Base-by-base conservation (phyloP, 2,329 filamentous ascomycete species). In the Paraphaeosphaeria minitans region DNA sequence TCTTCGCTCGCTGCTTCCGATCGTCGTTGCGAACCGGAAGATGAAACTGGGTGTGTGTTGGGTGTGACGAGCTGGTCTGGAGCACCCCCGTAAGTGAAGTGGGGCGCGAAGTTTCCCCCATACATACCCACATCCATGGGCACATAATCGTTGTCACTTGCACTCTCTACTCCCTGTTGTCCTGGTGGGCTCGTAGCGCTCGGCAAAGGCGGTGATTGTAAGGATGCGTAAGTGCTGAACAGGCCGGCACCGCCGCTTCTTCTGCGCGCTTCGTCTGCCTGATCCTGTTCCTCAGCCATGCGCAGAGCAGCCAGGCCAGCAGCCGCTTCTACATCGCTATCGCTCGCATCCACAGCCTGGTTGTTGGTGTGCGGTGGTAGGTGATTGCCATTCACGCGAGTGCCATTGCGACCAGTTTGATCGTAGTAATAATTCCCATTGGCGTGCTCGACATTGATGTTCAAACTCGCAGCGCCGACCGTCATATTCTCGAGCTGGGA, bases 311-410 rank as follows among this genome's bases (percentile, higher is more conserved):
- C 85, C 53, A 96, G 80, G 16, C 95, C 94, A 60, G 92, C 92
- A 41, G 90, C 88, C 21, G 90, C 94, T 75, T 97, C 94, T 0
- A 90, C 87, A 71, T 98, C 94, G 71, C 92, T 96, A 55, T 94
- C 90, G 62, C 82, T 77, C 3, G 66, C 64, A 55, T 75, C 77
- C 10, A 62, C 66, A 5, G 72, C 67, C 43, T 67, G 66, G 7
- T 56, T 58, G 31, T 68, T 63, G n/a, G n/a, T n/a, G n/a, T 55
- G 79, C 69, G 62, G 78, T 71, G 70, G 81, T 12, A 78, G 71
- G 61, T 80, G 79, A 46, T 67, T 63, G 2, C 81, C 83, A 65
- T 88, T 86, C 0, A 79, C 78, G 65, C 75, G 65, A 69, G 68
- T 64, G 63, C 74, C 66, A 70, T 77, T 70, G 60, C 68, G 59